These are phyloP conservation scores for Adansonia digitata DNA, from an alignment of 345 rosid species.

Conservation along the genomic window DNA sequence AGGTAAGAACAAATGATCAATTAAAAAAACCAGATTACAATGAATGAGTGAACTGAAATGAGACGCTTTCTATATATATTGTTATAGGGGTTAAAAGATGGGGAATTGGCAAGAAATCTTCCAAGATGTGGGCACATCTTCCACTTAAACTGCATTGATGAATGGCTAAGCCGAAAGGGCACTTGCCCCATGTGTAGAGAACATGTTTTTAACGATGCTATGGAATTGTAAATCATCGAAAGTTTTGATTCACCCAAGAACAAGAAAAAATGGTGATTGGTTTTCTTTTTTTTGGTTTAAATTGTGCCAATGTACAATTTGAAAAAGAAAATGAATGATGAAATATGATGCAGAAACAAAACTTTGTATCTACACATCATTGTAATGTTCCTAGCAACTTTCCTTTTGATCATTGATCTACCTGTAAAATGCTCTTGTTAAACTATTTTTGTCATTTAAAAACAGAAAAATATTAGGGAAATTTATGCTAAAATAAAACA, in stretches of 20 bases:
- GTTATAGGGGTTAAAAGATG: conserved; percentile 57
- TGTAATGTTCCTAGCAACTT: not conserved
- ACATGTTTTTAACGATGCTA: conserved; percentile 21
- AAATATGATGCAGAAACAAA: not conserved
- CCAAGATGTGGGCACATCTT: conserved; percentile 59
- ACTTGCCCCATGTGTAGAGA: conserved; percentile 82
- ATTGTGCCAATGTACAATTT: not conserved
- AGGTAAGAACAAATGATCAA: conserved; percentile 31
- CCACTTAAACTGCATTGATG: conserved; percentile 64
- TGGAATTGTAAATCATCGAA: not conserved
- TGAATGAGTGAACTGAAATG: not conserved
- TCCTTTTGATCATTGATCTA: not conserved
- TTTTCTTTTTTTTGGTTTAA: not conserved
- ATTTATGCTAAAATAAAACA: not conserved
- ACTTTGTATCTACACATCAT: not conserved
- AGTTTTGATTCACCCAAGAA: not conserved
- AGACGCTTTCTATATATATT: not conserved
- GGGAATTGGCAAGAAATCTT: conserved; percentile 51
- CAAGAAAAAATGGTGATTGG: not conserved
- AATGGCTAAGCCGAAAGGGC: conserved; percentile 54
- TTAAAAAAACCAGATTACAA: not conserved
- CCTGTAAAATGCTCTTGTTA: no score
- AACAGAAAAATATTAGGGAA: not conserved
- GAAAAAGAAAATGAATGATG: not conserved
- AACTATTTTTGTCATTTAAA: not conserved